Conservation (phyloP, 2,329 filamentous ascomycete species). For the Ophiostoma sp. region DNA sequence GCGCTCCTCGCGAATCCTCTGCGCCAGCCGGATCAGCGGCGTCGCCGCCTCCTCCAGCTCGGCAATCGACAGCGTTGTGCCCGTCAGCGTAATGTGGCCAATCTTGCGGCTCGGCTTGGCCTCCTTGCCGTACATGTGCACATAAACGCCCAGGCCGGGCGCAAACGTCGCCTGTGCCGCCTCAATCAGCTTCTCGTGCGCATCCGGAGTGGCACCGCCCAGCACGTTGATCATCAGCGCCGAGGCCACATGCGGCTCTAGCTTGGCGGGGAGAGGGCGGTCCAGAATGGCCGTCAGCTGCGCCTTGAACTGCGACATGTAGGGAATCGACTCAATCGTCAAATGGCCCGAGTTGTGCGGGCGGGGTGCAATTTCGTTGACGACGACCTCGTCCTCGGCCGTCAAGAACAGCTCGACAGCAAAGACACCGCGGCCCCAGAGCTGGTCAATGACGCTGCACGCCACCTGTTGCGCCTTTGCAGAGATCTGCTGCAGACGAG, state of each 20-base stretch:
- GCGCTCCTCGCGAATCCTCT: constrained; percentile 59
- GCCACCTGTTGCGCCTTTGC: constrained; percentile 73
- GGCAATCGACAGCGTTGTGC: constrained; percentile 60
- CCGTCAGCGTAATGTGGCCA: constrained; percentile 85
- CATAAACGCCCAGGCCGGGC: constrained; percentile 48
- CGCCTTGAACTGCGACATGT: constrained; percentile 87
- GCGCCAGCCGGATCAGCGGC: constrained; percentile 66
- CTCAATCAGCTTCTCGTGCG: constrained; percentile 56
- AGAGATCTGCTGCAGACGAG: constrained; percentile 61
- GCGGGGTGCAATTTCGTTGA: constrained; percentile 85
- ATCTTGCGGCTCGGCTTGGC: constrained; percentile 90
- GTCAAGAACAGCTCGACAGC: constrained; percentile 95
- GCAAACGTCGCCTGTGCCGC: constrained; percentile 47
- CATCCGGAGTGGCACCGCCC: constrained; percentile 64
- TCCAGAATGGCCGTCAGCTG: constrained; percentile 83
- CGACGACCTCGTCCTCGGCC: constrained; percentile 65
- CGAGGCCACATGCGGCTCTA: constrained; percentile 59
- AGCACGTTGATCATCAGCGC: constrained; percentile 82
- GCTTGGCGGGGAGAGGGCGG: constrained; percentile 54
- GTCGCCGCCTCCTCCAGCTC: constrained; percentile 61
- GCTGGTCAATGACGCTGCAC: constrained; percentile 72
- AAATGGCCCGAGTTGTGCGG: constrained; percentile 92
- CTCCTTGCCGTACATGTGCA: constrained; percentile 91
- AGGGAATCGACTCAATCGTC: constrained; percentile 86
- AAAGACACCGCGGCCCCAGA: constrained; percentile 89